Evolutionary conservation across 176 grass and related monocot species (phyloP), one percentile per base, ranked within the genome.

Genomic region (Rhynchospora pubera): DNA sequence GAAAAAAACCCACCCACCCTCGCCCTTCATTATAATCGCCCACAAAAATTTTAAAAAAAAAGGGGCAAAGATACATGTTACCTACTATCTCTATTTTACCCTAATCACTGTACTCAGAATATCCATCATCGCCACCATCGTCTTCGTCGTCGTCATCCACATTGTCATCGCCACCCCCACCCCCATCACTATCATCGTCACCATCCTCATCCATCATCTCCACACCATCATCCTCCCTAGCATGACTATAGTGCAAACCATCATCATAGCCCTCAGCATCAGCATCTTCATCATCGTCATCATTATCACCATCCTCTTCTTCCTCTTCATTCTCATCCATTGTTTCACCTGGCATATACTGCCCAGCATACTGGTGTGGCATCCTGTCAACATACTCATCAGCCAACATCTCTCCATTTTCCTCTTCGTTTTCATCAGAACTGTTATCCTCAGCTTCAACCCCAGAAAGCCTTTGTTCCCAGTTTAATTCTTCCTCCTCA

Each of bases 331-430:
- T 67, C 5, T 89, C 90, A 57, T 89, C 90, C 5, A 85, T 85
- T 18, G 39, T 85, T 86, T 93, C 88, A 39, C 85, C 79, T 30
- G 43, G 70, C 46, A 83, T 82, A 65, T 84, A 88, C 34, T 93
- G 90, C 56, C 59, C 61, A 47, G 61, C 19, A 67, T 82, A 82
- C 44, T 65, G 79, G 47, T 65, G 58, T 6, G 60, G 21, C 79
- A 50, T 53, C 46, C 61, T 52, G 6, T 82, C 32, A 30, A 82
- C 90, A 23, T 88, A 93, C 32, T 93, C 90, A 39, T 93, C 89
- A 61, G 85, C 79, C 65, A 90, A 90, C 57, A 89, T 83, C 43
- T 91, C 87, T 12, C 84, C 87, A 80, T 93, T 89, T 80, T 88
- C 85, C 42, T 93, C 87, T 12, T 82, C 87, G 78, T 91, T 89